A percentile compares a stretch with the other conserved stretches of the same genome.
Evolutionary conservation across 2,329 filamentous ascomycete genomes (phyloP).

Genomic region (Fusarium sp.): DNA sequence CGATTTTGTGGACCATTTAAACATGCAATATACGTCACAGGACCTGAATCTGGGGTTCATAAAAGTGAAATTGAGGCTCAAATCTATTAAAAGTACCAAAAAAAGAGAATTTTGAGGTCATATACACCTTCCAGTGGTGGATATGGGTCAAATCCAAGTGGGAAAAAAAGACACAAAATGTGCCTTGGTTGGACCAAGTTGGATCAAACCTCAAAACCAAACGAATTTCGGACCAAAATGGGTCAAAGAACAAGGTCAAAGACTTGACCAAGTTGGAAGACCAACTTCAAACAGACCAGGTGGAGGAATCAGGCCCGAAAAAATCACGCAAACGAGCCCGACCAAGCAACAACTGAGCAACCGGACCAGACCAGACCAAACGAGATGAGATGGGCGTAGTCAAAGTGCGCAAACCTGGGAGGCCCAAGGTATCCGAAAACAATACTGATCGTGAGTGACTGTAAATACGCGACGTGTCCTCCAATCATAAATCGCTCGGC

Average conservation of each 20-base stretch:
- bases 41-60: slow-evolving; percentile 25
- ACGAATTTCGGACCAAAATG: background rate
- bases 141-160: background rate
- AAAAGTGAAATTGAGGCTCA: slow-evolving; percentile 14
- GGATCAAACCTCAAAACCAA: slow-evolving; percentile 7
- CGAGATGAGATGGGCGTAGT: slow-evolving; percentile 5
- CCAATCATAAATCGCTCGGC: slow-evolving; percentile 30
- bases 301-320: background rate
- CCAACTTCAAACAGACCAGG: background rate
- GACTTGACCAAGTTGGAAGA: background rate
- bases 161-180: slow-evolving; percentile 1
- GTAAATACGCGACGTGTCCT: background rate
- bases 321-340: slow-evolving; percentile 11
- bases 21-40: slow-evolving; percentile 33
- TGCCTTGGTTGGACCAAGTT: background rate
- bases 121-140: background rate
- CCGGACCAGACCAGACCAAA: slow-evolving; percentile 9
- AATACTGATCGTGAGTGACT: slow-evolving; percentile 16
- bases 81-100: slow-evolving; percentile 1
- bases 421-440: slow-evolving; percentile 20
- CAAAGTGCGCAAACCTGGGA: slow-evolving; percentile 12
- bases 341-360: slow-evolving; percentile 27
- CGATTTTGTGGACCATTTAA: slow-evolving; percentile 39
- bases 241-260: background rate
- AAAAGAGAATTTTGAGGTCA: background rate